Conservation (phyloP, 768 basidiomycete species). For the Tricholoma furcatifolium region DNA sequence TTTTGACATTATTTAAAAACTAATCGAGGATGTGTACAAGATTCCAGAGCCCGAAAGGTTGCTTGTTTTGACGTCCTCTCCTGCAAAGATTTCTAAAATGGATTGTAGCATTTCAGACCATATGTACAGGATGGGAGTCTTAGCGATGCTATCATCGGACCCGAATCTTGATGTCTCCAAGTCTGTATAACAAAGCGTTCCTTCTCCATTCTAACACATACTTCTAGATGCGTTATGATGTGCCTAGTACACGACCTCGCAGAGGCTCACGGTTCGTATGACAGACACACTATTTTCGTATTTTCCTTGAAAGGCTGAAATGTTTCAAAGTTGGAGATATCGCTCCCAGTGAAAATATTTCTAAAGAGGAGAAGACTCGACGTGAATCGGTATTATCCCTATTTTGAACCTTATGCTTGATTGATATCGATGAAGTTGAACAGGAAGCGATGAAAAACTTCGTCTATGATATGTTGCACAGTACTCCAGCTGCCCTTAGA, state of each 20-base stretch:
- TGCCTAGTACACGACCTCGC: slow-evolving; percentile 92
- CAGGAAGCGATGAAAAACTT: slow-evolving; percentile 92
- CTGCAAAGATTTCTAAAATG: not conserved
- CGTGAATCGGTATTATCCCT: slow-evolving; percentile 57
- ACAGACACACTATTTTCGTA: no score
- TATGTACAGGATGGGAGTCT: slow-evolving; percentile 96
- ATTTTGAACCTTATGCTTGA: not conserved
- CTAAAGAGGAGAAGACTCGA: slow-evolving; percentile 75
- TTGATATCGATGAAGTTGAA: not conserved
- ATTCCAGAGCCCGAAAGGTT: slow-evolving; percentile 85
- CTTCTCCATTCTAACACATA: not conserved
- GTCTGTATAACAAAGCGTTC: slow-evolving; percentile 36
- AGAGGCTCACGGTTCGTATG: slow-evolving; percentile 79
- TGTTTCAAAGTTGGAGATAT: slow-evolving; percentile 80
- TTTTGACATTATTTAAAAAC: not conserved
- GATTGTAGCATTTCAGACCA: slow-evolving; percentile 85
- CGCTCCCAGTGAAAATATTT: slow-evolving; percentile 82
- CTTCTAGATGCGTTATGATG: slow-evolving; percentile 79
- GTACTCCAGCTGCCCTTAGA: slow-evolving; percentile 61
- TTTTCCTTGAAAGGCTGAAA: no score
- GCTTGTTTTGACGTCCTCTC: not conserved
- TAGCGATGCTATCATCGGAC: slow-evolving; percentile 86
- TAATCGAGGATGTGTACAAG: slow-evolving; percentile 34
- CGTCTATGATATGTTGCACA: slow-evolving; percentile 84
- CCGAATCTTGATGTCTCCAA: slow-evolving; percentile 68